These are phyloP conservation scores for Pulveroboletus sp. DNA, from an alignment of 768 basidiomycete genomes.

Conservation along the genomic window DNA sequence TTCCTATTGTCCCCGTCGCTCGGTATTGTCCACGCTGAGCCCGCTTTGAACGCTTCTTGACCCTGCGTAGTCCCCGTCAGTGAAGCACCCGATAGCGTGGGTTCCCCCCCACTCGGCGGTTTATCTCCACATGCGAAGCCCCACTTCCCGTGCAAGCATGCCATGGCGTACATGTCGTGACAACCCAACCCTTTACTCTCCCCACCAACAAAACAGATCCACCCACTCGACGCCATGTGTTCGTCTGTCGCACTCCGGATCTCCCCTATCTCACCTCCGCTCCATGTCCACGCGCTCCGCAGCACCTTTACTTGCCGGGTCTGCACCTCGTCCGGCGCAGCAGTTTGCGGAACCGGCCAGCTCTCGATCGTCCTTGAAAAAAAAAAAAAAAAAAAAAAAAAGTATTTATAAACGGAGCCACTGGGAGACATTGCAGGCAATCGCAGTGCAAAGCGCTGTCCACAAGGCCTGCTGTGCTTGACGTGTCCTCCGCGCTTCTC, in stretches of 20 bases:
- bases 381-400: not conserved
- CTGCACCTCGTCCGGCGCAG: conserved; percentile 4
- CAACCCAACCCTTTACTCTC: no score
- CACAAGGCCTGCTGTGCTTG: conserved; percentile 12
- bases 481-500: conserved; percentile 10
- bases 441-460: not conserved
- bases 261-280: conserved; percentile 8
- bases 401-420: conserved; percentile 4
- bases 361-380: conserved; percentile 4
- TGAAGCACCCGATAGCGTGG: no score
- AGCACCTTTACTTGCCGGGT: conserved; percentile 9
- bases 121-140: not conserved
- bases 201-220: not conserved
- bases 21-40: not conserved
- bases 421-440: not conserved
- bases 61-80: not conserved
- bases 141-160: not conserved
- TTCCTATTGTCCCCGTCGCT: not conserved
- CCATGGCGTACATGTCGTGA: no score
- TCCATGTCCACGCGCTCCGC: conserved; percentile 9
- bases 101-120: not conserved
- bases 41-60: not conserved
- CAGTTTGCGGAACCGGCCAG: conserved; percentile 19
- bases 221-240: not conserved
- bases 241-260: not conserved